Evolutionary conservation across 2,329 filamentous ascomycete species (phyloP), one percentile per base, ranked within the genome.

Genomic region (Pseudopithomyces maydicus): DNA sequence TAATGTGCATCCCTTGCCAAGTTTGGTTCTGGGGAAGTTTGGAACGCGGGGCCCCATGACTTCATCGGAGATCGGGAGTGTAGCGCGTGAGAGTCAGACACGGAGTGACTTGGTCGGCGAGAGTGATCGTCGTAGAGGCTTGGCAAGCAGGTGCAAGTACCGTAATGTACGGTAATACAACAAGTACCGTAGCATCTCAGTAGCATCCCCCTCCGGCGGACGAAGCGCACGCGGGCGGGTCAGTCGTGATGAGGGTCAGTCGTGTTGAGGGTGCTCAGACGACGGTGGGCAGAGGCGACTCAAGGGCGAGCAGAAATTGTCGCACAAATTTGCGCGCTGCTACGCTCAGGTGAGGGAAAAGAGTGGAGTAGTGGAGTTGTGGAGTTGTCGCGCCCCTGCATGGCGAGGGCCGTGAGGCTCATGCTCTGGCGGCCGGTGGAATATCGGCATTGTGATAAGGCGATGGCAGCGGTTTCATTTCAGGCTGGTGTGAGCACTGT

Each of bases 31-130:
- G 36, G 23, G 29, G 26, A 38, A 20, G 10, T 17, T 23, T n/a
- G 26, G 20, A 45, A 35, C 56, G 57, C 57, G 57, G 57, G 57
- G 57, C 56, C 56, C 56, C 56, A 58, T 46, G 51, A 38, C 45
- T 26, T 49, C 33, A 55, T 41, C 45, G 57, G 42, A 29, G 43
- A 54, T 55, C 42, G 43, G 48, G 35, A 20, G 10, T 17, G 17
- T 23, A 41, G 45, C 32, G 32, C 32, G 17, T n/a, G 14, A 12
- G 15, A 41, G 32, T 26, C 41, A 39, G 29, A 43, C 38, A 38
- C 39, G 50, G 50, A 53, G 22, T 17, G 20, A 32, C 19, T 26
- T 15, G 38, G 17, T 17, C 43, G 6, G 11, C 19, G 39, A 26
- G 39, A 6, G 26, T 17, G 41, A 46, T 32, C 20, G 20, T 26